Evolutionary conservation across 768 basidiomycete species (phyloP).

Genomic region (Cystobasidium onofrii): DNA sequence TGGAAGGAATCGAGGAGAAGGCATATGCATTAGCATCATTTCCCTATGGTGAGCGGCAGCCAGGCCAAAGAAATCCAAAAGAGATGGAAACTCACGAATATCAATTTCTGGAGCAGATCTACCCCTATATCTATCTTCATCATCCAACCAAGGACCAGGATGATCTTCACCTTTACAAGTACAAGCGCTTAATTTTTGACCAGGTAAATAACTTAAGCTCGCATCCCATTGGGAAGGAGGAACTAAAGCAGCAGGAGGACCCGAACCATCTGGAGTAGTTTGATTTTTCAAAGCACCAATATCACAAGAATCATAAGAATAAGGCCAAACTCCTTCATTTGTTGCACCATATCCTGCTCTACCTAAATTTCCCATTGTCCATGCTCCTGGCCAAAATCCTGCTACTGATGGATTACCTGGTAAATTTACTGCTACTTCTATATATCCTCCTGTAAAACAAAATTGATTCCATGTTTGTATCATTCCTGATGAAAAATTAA

Average conservation of each 20-base stretch:
- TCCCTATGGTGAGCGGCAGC: too few species aligned
- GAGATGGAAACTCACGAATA: constrained; percentile 34
- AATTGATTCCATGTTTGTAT: constrained; percentile 74
- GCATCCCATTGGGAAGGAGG: constrained; percentile 8
- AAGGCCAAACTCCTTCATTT: constrained; percentile 65
- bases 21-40: background rate
- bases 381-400: constrained; percentile 84
- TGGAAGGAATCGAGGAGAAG: background rate
- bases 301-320: constrained; percentile 72
- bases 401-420: constrained; percentile 47
- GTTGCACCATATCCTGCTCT: constrained; percentile 82
- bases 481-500: constrained; percentile 63
- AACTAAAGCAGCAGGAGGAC: constrained; percentile 53
- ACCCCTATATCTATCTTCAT: constrained; percentile 37
- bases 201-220: constrained; percentile 70
- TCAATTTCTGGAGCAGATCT: constrained; percentile 40
- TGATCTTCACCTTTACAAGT: constrained; percentile 69
- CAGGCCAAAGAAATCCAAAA: background rate
- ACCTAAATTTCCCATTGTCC: constrained; percentile 79
- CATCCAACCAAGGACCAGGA: constrained; percentile 35
- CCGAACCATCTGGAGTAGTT: constrained; percentile 53
- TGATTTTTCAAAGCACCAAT: constrained; percentile 78
- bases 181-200: constrained; percentile 77
- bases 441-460: constrained; percentile 85
- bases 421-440: constrained; percentile 50